These are phyloP conservation scores for Xanthoconium stramineum DNA, from an alignment of 768 basidiomycete species.

Conservation along the genomic window DNA sequence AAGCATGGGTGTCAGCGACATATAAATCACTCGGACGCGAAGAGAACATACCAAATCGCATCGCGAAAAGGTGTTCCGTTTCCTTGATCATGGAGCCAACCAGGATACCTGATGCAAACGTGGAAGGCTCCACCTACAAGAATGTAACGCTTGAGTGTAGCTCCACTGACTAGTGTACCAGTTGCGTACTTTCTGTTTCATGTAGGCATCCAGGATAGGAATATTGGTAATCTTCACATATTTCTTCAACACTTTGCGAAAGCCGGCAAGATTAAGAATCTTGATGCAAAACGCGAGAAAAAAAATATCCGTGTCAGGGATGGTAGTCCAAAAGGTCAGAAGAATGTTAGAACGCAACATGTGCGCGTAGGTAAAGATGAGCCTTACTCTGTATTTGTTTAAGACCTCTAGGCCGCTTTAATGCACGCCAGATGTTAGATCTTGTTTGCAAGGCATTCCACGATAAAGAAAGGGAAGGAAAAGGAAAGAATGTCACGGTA, in stretches of 20 bases:
- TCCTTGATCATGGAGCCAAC: constrained; percentile 68
- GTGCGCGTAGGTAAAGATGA: not conserved
- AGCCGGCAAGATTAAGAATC: constrained; percentile 87
- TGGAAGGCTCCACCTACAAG: constrained; percentile 58
- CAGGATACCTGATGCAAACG: constrained; percentile 61
- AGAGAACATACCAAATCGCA: constrained; percentile 61
- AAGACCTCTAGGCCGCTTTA: constrained; percentile 74
- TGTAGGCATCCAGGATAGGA: constrained; percentile 71
- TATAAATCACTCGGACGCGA: too few species aligned
- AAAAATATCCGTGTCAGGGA: not conserved
- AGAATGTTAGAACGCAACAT: not conserved
- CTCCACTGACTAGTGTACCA: not conserved
- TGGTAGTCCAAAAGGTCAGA: not conserved
- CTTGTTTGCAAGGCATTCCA: not conserved
- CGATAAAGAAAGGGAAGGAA: not conserved
- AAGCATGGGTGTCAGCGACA: not conserved
- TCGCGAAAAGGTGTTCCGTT: constrained; percentile 74
- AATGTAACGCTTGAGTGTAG: not conserved
- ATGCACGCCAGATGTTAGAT: constrained; percentile 10
- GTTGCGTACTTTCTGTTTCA: constrained; percentile 61
- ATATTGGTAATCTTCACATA: constrained; percentile 80
- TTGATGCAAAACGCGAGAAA: constrained; percentile 24
- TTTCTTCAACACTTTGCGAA: constrained; percentile 82
- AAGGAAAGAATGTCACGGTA: not conserved
- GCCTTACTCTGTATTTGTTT: constrained; percentile 77